Base-by-base conservation (phyloP, 768 basidiomycete genomes). In the Sarcomyxa edulis region DNA sequence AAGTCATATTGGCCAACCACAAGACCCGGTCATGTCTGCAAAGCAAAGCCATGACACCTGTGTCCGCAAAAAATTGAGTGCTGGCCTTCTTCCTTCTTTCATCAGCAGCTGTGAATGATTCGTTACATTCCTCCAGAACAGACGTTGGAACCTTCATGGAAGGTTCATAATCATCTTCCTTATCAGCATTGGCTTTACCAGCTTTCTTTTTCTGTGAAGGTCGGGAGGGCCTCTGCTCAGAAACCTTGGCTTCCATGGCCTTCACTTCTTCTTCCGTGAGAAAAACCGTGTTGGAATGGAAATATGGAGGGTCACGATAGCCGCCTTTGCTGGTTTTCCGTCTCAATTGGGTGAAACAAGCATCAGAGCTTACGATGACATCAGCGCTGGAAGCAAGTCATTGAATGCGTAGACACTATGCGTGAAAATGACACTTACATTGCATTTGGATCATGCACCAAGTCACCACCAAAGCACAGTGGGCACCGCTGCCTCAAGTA, bases 281-380 rank as follows among this genome's bases (percentile, higher is more conserved):
- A 31, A 43, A 43, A 11, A 30, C 33, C 11, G 35, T 10, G 22
- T 25, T 12, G 5, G 25, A 35, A 29, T 23, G 37, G 18, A 12
- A 15, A 15, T 14, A 18, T n/a, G 40, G 15, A 7, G 40, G 35
- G 7, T 38, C 34, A 6, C 15, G 23, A 10, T 15, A 4, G n/a
- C 32, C 38, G 8, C 18, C 18, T 31, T 15, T 11, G 21, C n/a
- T n/a, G n/a, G n/a, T 21, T 36, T 18, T 36, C n/a, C 48, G 37
- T 2, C 47, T 48, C 37, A 63, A 62, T 36, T 66, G 62, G 16
- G 50, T 59, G 32, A 66, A 63, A 42, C 56, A 59, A 1, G 51
- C 55, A 45, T 65, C 62, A 9, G 57, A n/a, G 32, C 57, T 61
- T 3, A 61, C 53, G 21, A 60, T 46, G 8, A 50, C 37, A 46